Conservation (phyloP, 192 early-diverging fungal genomes). For the Obelidium mucronatum region DNA sequence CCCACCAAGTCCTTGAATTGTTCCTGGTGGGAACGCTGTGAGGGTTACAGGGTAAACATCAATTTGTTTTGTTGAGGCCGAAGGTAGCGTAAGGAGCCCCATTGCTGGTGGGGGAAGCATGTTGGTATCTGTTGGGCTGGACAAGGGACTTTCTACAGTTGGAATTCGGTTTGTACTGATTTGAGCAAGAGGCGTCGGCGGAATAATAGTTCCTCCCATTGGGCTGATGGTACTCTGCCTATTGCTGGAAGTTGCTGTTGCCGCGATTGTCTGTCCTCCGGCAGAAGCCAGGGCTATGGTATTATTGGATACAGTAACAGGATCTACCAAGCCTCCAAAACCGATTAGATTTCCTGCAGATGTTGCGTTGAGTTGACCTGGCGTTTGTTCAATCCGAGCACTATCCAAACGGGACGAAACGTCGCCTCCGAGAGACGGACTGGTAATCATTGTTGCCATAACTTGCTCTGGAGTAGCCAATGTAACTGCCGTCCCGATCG, state of each 20-base stretch:
- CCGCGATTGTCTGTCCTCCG: not conserved
- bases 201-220: not conserved
- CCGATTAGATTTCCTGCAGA: not conserved
- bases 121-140: constrained; percentile 5
- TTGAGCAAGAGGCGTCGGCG: not conserved
- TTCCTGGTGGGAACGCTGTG: constrained; percentile 56
- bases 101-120: constrained; percentile 2
- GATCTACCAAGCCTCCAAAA: not conserved
- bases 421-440: not conserved
- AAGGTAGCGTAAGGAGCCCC: not conserved
- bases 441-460: constrained; percentile 1
- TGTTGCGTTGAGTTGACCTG: not conserved
- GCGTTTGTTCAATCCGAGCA: too few relatives aligned
- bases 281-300: not conserved
- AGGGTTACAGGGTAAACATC: constrained; percentile 59
- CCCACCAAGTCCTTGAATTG: constrained; percentile 63
- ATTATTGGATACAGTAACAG: not conserved
- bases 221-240: not conserved
- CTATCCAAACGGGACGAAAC: not conserved
- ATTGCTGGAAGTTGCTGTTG: not conserved
- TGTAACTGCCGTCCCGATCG: constrained; percentile 77
- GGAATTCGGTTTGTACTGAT: not conserved
- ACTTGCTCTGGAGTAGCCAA: constrained; percentile 54
- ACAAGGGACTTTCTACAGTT: not conserved
- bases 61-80: constrained; percentile 1